Evolutionary conservation across 2,329 filamentous ascomycete species (phyloP), one percentile per base, ranked within the genome.

Genomic region (Colletotrichum nymphaeae): DNA sequence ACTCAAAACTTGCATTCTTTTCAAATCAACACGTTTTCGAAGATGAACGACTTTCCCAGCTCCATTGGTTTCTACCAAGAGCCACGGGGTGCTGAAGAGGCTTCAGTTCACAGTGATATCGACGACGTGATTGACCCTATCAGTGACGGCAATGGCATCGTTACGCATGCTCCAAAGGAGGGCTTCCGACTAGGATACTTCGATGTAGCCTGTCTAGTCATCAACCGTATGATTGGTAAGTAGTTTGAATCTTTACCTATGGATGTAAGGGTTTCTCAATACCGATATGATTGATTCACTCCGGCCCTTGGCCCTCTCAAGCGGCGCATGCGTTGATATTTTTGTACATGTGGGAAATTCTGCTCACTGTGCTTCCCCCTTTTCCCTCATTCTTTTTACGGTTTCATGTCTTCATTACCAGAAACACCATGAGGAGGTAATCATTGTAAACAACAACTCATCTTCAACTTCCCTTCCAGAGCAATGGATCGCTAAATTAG

Each of bases 151-250:
- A 67, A 72, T 28, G 74, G 68, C 11, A 82, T 83, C 63, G 76
- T 81, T 14, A 83, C 80, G 3, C 75, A 76, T 49, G 80, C 82
- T 5, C 82, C 82, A 2, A 78, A 78, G 24, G 81, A 83, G 65
- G 76, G 77, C 22, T 83, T 83, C 74, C 79, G 79, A 22, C 75
- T 83, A 22, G 81, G 80, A 5, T 82, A 81, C 60, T 79, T 83
- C 26, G 82, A 83, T 63, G 80, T 83, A 4, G 78, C 76, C 66
- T 83, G 82, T 52, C 75, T 83, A 32, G 78, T 83, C 11, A 72
- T 83, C 30, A 83, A 83, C 69, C 79, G 81, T 11, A 82, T 82
- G 77, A 83, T 83, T 70, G 81, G 81, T 83, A 66, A 75, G 80
- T 78, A 12, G 11, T 22, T 14, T n/a, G 6, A 49, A 22, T 32